Evolutionary conservation across 2,329 filamentous ascomycete species (phyloP).

Genomic region (Rutstroemia sp.): DNA sequence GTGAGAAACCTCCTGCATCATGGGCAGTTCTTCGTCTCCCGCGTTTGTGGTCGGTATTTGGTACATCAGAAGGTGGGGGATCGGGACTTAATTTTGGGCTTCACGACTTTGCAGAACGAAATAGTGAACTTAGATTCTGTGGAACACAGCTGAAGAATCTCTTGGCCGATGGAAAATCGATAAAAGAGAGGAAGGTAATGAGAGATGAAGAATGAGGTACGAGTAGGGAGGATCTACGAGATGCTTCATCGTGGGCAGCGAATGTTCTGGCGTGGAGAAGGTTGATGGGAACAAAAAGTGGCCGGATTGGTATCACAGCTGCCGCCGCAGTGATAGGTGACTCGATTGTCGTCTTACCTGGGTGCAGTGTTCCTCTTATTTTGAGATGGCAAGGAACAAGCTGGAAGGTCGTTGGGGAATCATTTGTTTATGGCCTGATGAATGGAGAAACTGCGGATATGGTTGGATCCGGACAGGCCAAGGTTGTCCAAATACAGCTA

Average conservation of each 20-base stretch:
- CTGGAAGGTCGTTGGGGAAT: conserved; percentile 12
- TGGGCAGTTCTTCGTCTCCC: conserved; percentile 5
- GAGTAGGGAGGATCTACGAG: neutral
- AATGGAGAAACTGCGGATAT: conserved; percentile 10
- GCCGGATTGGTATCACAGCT: neutral
- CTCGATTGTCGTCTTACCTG: neutral
- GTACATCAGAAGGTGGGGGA: neutral
- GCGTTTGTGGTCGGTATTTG: neutral
- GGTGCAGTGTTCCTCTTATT: conserved; percentile 4
- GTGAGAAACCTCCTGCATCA: neutral
- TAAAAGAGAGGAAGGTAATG: neutral
- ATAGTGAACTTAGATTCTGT: neutral
- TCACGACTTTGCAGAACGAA: neutral
- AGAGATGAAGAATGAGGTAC: neutral
- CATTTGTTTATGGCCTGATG: conserved; percentile 15
- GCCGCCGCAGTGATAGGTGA: neutral
- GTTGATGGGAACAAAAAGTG: neutral
- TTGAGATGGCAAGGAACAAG: neutral
- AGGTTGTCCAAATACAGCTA: neutral
- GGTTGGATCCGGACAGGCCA: neutral
- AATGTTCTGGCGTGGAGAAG: conserved; percentile 8
- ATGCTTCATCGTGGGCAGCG: conserved; percentile 3
- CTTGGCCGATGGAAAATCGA: neutral
- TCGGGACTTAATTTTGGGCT: neutral
- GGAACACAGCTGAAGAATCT: neutral